A percentile compares a stretch with the other conserved stretches of the same genome.
These are phyloP conservation scores for Apiotrichum gamsii DNA, from an alignment of 1,284 basidiomycete species.

Conservation along the genomic window DNA sequence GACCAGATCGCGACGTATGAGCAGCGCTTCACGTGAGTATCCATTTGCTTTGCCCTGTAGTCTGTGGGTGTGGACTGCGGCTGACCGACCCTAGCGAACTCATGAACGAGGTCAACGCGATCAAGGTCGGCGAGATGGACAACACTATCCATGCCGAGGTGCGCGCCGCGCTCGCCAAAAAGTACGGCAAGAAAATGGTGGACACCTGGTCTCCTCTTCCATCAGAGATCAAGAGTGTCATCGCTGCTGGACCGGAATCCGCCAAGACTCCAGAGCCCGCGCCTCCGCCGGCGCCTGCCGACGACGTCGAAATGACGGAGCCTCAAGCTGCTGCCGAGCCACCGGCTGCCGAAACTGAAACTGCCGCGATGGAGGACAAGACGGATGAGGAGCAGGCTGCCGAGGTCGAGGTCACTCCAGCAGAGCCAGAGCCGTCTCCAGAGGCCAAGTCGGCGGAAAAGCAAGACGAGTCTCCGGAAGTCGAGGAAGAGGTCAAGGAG, in stretches of 20 bases:
- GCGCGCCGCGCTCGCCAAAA: conserved; percentile 28
- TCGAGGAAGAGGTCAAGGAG: not conserved
- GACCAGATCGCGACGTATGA: conserved; percentile 65
- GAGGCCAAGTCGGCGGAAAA: not conserved
- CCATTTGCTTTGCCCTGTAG: too few relatives aligned
- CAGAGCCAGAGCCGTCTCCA: not conserved
- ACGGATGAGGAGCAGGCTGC: not conserved
- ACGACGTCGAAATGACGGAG: not conserved
- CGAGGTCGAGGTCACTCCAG: not conserved
- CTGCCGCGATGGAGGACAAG: not conserved
- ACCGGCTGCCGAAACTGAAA: not conserved
- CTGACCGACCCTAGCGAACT: conserved; percentile 17
- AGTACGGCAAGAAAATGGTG: conserved; percentile 37
- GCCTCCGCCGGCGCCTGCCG: not conserved
- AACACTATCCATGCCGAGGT: conserved; percentile 52
- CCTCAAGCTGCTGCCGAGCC: too few relatives aligned
- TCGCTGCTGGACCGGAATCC: conserved; percentile 21
- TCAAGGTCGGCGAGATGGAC: conserved; percentile 65
- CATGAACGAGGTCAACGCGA: conserved; percentile 53
- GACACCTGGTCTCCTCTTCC: conserved; percentile 37
- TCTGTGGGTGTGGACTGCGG: too few relatives aligned
- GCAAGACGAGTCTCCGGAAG: conserved; percentile 1
- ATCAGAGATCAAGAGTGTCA: conserved; percentile 26
- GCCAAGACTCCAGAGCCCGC: conserved; percentile 8
- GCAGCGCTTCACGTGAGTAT: conserved; percentile 66